These are phyloP conservation scores for Nowakowskiella sp. DNA, from an alignment of 192 early-diverging fungal genomes.

Conservation along the genomic window DNA sequence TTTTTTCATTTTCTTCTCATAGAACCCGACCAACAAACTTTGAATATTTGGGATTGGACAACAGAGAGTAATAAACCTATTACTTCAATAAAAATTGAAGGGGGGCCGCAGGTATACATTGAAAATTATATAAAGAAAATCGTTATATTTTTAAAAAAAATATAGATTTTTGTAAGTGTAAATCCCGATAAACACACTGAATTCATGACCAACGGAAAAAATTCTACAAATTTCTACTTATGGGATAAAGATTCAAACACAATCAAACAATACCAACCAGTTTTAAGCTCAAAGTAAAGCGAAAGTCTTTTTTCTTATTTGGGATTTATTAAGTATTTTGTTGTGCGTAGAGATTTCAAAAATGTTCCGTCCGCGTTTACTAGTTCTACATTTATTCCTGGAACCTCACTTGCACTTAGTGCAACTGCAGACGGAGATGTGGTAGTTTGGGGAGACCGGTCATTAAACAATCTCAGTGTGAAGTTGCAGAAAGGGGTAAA, in stretches of 20 bases:
- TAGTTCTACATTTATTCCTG: slow-evolving; percentile 36
- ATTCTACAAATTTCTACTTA: slow-evolving; percentile 34
- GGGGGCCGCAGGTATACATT: slow-evolving; percentile 38
- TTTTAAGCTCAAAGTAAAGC: slow-evolving; percentile 37
- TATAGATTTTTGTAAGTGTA: slow-evolving; percentile 31
- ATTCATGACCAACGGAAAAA: slow-evolving; percentile 35
- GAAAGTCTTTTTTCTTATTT: neutral
- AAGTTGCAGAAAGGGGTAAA: slow-evolving; percentile 39
- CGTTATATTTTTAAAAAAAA: neutral
- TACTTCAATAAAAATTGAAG: slow-evolving; percentile 20
- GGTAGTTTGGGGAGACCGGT: slow-evolving; percentile 37
- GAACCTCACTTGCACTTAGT: slow-evolving; percentile 35
- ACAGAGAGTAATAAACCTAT: slow-evolving; percentile 30
- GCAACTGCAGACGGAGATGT: slow-evolving; percentile 44
- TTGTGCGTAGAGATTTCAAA: slow-evolving; percentile 36
- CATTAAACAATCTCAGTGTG: slow-evolving; percentile 37
- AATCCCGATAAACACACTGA: slow-evolving; percentile 41
- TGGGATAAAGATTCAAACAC: slow-evolving; percentile 20
- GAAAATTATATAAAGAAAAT: no score
- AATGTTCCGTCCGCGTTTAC: slow-evolving; percentile 33
- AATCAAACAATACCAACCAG: slow-evolving; percentile 34
- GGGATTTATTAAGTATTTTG: neutral
- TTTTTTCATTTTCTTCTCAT: no score
- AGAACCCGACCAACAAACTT: slow-evolving; percentile 29
- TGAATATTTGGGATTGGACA: slow-evolving; percentile 53